Evolutionary conservation across 2,329 filamentous ascomycete species (phyloP).

Genomic region (Penicillium sp.): DNA sequence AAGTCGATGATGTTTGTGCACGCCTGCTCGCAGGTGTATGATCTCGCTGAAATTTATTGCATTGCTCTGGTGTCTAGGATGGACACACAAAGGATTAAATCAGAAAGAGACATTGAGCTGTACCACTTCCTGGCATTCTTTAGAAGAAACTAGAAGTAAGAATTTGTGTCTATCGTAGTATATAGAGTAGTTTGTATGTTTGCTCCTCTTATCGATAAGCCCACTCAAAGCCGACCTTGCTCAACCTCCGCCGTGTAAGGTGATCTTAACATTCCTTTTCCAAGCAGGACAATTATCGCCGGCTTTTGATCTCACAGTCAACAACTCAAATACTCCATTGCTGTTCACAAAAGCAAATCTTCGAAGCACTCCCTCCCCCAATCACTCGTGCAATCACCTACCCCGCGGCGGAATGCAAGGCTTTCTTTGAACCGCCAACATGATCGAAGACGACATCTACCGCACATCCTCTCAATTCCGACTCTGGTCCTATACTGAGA

Average conservation of each 20-base stretch:
- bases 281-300: neutral
- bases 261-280: neutral
- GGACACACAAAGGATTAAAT: neutral
- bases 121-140: neutral
- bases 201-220: constrained; percentile 9
- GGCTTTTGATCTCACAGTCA: neutral
- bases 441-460: constrained; percentile 92
- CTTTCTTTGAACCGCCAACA: constrained; percentile 43
- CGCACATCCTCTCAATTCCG: constrained; percentile 87
- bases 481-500: constrained; percentile 87
- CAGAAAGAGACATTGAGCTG: neutral
- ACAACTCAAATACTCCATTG: neutral
- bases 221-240: constrained; percentile 1
- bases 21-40: constrained; percentile 74
- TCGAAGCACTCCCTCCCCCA: too few relatives aligned
- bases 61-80: constrained; percentile 3
- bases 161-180: too few relatives aligned
- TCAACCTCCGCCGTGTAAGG: neutral
- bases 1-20: constrained; percentile 88
- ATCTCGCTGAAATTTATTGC: neutral
- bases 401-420: constrained; percentile 5
- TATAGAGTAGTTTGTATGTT: too few relatives aligned
- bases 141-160: too few relatives aligned
- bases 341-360: neutral
- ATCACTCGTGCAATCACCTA: neutral